Percentiles rank a stretch among this genome's conserved stretches.
These are phyloP conservation scores for Alternaria sp. DNA, from an alignment of 2,329 filamentous ascomycete species.

Conservation along the genomic window DNA sequence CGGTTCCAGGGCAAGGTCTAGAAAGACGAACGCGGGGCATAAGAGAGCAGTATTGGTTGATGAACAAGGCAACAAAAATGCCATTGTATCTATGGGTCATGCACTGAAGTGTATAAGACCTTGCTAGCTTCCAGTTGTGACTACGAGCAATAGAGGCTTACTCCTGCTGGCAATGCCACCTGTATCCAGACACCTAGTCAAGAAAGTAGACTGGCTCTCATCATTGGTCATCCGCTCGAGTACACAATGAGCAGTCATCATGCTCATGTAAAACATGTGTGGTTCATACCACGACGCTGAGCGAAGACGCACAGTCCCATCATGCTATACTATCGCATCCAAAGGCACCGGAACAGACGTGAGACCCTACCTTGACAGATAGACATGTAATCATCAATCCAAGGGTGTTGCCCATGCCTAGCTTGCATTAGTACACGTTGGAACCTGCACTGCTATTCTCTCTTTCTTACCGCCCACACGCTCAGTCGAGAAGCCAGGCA, in stretches of 20 bases:
- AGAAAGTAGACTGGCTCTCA: neutral
- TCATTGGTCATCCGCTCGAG: conserved; percentile 1
- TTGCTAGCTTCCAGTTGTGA: neutral
- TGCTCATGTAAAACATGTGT: neutral
- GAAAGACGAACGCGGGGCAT: neutral
- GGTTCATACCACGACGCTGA: conserved; percentile 1
- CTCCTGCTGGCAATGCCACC: conserved; percentile 1
- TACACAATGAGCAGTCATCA: neutral
- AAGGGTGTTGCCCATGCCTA: conserved; percentile 16
- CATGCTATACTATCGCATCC: neutral
- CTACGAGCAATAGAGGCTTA: neutral
- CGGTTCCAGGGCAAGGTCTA: neutral
- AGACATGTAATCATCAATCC: conserved; percentile 3
- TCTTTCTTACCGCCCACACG: conserved; percentile 38
- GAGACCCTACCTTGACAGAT: conserved; percentile 27
- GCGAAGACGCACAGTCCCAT: neutral
- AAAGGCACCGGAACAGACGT: conserved; percentile 4
- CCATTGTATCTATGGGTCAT: conserved; percentile 10
- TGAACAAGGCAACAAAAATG: neutral
- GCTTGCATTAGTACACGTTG: conserved; percentile 38
- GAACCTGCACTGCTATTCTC: conserved; percentile 17
- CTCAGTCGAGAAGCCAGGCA: conserved; percentile 86
- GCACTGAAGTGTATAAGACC: conserved; percentile 3
- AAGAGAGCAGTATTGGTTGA: neutral
- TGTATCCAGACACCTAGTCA: conserved; percentile 10